Percentiles rank a stretch among this genome's conserved stretches.
Conservation (phyloP, 1,284 basidiomycete species). For the Tilletia caries region DNA sequence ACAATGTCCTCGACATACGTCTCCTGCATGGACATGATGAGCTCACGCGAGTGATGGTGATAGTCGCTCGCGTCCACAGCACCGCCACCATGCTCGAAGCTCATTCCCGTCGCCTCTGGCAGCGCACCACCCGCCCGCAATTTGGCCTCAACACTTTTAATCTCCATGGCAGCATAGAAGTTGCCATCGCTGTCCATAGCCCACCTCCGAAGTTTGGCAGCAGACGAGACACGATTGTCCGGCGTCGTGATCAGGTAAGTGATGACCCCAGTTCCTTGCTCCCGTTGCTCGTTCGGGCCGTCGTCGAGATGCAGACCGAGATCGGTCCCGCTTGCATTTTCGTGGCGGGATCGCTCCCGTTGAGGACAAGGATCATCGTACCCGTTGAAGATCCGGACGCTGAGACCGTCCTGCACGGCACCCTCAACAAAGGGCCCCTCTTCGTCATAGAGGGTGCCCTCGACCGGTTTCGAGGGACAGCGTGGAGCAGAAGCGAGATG, state of each 20-base stretch:
- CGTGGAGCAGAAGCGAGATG: not conserved
- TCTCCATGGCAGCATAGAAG: conserved; percentile 53
- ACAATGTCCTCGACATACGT: conserved; percentile 48
- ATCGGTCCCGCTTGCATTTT: conserved; percentile 20
- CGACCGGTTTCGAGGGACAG: conserved; percentile 23
- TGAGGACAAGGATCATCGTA: not conserved
- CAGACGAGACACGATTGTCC: conserved; percentile 51
- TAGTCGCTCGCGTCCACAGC: conserved; percentile 18
- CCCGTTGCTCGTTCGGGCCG: conserved; percentile 24
- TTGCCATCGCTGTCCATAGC: conserved; percentile 48
- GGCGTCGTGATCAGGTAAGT: conserved; percentile 50
- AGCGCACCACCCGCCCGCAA: conserved; percentile 36
- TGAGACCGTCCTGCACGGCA: conserved; percentile 46
- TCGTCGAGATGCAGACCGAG: conserved; percentile 20
- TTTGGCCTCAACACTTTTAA: conserved; percentile 50
- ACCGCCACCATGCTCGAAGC: conserved; percentile 19
- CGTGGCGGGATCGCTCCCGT: conserved; percentile 8
- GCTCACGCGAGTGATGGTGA: conserved; percentile 20
- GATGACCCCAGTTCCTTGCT: conserved; percentile 13
- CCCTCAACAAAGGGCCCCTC: conserved; percentile 47
- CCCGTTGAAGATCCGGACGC: conserved; percentile 43
- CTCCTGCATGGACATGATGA: conserved; percentile 27
- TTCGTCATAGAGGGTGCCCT: conserved; percentile 50
- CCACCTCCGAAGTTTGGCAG: conserved; percentile 49
- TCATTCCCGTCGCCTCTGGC: not conserved